Conservation (phyloP, 2,329 filamentous ascomycete genomes). For the Colletotrichum acutatum region DNA sequence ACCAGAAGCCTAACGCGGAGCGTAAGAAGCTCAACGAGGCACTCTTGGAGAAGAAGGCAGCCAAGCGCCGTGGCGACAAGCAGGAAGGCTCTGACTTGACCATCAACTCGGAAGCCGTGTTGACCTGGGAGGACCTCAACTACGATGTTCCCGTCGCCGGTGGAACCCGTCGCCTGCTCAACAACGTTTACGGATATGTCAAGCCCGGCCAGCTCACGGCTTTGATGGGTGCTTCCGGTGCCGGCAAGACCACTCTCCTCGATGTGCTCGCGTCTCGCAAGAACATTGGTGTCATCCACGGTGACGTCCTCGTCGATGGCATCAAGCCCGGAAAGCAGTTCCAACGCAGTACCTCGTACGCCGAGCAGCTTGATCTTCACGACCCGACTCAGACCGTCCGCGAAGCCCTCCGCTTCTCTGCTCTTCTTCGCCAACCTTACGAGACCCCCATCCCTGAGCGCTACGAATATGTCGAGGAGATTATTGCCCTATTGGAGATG, state of each 20-base stretch:
- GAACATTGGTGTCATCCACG: slow-evolving; percentile 69
- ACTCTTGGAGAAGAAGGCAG: slow-evolving; percentile 68
- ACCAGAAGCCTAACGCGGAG: slow-evolving; percentile 76
- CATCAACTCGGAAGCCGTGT: slow-evolving; percentile 71
- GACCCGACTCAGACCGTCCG: slow-evolving; percentile 71
- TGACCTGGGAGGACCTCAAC: slow-evolving; percentile 88
- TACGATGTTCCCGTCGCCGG: slow-evolving; percentile 76
- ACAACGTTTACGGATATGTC: slow-evolving; percentile 73
- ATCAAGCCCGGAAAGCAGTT: slow-evolving; percentile 68
- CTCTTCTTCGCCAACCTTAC: slow-evolving; percentile 67
- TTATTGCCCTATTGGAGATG: slow-evolving; percentile 69
- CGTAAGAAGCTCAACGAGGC: slow-evolving; percentile 73
- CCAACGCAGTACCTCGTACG: slow-evolving; percentile 70
- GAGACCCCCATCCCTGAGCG: slow-evolving; percentile 65
- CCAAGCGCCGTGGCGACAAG: slow-evolving; percentile 60
- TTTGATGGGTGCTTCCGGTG: slow-evolving; percentile 85
- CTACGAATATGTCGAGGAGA: slow-evolving; percentile 69
- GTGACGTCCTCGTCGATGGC: slow-evolving; percentile 68
- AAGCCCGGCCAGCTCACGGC: slow-evolving; percentile 82
- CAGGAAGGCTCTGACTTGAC: slow-evolving; percentile 61
- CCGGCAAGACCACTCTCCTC: slow-evolving; percentile 86
- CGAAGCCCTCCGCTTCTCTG: slow-evolving; percentile 72
- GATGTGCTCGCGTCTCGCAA: slow-evolving; percentile 76
- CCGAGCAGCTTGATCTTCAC: slow-evolving; percentile 72
- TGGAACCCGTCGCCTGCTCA: slow-evolving; percentile 66